Evolutionary conservation across 495 filamentous ascomycete species (phyloP).

Genomic region (Aspergillus avenaceus): DNA sequence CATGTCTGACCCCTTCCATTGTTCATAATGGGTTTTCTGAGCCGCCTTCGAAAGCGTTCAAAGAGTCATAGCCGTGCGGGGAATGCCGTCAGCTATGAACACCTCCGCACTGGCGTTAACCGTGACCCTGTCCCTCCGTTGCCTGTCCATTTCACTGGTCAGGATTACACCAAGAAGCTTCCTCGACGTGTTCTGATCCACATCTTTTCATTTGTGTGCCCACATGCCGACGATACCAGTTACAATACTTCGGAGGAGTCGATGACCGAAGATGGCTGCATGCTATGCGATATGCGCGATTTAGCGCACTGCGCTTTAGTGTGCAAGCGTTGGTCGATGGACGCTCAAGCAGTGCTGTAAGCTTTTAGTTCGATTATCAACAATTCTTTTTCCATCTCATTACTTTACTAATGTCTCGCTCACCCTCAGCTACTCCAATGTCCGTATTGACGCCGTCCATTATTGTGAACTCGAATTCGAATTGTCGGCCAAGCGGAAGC

Average conservation of each 20-base stretch:
- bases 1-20: not conserved
- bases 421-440: slow-evolving; percentile 67
- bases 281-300: slow-evolving; percentile 93
- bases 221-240: slow-evolving; percentile 70
- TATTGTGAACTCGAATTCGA: slow-evolving; percentile 86
- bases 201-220: slow-evolving; percentile 81
- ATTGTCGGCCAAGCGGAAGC: slow-evolving; percentile 71
- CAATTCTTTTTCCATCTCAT: slow-evolving; percentile 2
- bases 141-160: slow-evolving; percentile 20
- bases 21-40: slow-evolving; percentile 34
- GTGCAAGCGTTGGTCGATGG: slow-evolving; percentile 66
- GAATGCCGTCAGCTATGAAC: slow-evolving; percentile 18
- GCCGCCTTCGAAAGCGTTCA: slow-evolving; percentile 31
- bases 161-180: slow-evolving; percentile 49
- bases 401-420: not conserved
- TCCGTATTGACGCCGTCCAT: slow-evolving; percentile 92
- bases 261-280: slow-evolving; percentile 78
- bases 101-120: slow-evolving; percentile 20
- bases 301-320: slow-evolving; percentile 74
- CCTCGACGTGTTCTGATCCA: slow-evolving; percentile 60
- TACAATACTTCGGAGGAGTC: slow-evolving; percentile 83
- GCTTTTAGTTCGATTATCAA: not conserved
- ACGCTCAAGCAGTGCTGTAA: slow-evolving; percentile 52
- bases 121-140: slow-evolving; percentile 6
- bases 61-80: slow-evolving; percentile 31